phyloP scores from a whole-genome alignment of 1,139 yeast species.

The Candida freyschussii region DNA sequence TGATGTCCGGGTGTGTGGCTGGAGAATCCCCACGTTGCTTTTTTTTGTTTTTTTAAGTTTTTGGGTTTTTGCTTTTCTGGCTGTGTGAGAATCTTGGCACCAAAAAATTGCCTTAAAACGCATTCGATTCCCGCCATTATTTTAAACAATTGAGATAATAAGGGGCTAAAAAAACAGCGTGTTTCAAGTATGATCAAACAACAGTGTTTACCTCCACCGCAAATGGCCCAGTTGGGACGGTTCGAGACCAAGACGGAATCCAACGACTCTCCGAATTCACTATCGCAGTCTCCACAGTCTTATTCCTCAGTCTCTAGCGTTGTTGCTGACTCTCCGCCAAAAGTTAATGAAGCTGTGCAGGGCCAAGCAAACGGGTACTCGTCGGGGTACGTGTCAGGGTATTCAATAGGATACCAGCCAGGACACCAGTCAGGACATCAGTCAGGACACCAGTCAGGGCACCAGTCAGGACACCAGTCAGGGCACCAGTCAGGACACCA shows the following conservation, averaged over 20 bases:
- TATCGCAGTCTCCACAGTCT: constrained; percentile 21
- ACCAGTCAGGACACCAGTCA: constrained; percentile 2
- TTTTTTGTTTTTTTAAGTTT: background rate
- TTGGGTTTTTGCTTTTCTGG: background rate
- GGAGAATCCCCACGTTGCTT: too few species aligned
- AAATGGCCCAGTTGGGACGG: too few species aligned
- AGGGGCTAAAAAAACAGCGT: too few species aligned
- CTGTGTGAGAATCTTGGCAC: constrained; percentile 10
- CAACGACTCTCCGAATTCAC: constrained; percentile 22
- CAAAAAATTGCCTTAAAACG: too few species aligned
- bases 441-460: background rate
- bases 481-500: background rate
- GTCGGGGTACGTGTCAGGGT: background rate
- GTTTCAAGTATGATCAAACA: constrained; percentile 6
- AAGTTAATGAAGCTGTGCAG: too few species aligned
- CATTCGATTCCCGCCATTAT: too few species aligned
- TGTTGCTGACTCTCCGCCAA: constrained; percentile 17
- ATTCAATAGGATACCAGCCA: background rate
- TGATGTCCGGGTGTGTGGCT: constrained; percentile 1
- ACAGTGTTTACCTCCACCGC: constrained; percentile 5
- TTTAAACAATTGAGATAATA: too few species aligned
- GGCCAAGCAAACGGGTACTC: background rate
- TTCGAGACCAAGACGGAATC: too few species aligned
- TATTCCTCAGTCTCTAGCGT: constrained; percentile 23
- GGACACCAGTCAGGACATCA: constrained; percentile 2